Conservation (phyloP, 345 rosid genomes). For the Rhizophora mangle region DNA sequence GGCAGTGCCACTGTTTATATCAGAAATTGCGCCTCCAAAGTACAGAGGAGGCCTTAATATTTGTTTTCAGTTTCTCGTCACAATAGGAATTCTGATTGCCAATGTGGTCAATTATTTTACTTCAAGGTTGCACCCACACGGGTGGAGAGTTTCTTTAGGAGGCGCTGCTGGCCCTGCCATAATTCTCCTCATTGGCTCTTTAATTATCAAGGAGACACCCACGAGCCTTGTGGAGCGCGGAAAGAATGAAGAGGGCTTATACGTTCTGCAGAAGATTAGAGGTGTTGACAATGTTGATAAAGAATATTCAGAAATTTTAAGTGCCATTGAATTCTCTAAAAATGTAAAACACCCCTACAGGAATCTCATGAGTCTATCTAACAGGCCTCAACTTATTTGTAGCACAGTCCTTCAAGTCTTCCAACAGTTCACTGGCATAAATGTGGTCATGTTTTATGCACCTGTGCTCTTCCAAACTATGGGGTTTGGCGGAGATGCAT, state of each 20-base stretch:
- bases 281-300: conserved; percentile 42
- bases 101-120: conserved; percentile 44
- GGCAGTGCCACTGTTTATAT: conserved; percentile 76
- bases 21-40: conserved; percentile 69
- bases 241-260: conserved; percentile 29
- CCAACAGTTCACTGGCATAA: conserved; percentile 75
- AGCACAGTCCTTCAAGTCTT: conserved; percentile 52
- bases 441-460: conserved; percentile 52
- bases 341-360: conserved; percentile 42
- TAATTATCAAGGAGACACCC: conserved; percentile 58
- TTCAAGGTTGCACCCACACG: conserved; percentile 33
- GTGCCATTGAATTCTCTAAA: conserved; percentile 42
- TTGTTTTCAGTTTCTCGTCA: conserved; percentile 65
- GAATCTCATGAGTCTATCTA: conserved; percentile 33
- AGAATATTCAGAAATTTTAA: conserved; percentile 44
- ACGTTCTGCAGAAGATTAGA: conserved; percentile 43
- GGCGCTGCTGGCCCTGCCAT: conserved; percentile 58
- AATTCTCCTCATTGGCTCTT: conserved; percentile 52
- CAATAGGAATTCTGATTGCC: conserved; percentile 59
- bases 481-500: conserved; percentile 38
- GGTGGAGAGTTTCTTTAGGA: conserved; percentile 69
- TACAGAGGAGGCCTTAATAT: conserved; percentile 66
- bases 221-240: conserved; percentile 61
- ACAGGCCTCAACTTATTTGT: conserved; percentile 44
- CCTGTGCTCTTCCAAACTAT: conserved; percentile 53